These are phyloP conservation scores for Oryza australiensis DNA, from an alignment of 176 grass and related monocot genomes.

Conservation along the genomic window DNA sequence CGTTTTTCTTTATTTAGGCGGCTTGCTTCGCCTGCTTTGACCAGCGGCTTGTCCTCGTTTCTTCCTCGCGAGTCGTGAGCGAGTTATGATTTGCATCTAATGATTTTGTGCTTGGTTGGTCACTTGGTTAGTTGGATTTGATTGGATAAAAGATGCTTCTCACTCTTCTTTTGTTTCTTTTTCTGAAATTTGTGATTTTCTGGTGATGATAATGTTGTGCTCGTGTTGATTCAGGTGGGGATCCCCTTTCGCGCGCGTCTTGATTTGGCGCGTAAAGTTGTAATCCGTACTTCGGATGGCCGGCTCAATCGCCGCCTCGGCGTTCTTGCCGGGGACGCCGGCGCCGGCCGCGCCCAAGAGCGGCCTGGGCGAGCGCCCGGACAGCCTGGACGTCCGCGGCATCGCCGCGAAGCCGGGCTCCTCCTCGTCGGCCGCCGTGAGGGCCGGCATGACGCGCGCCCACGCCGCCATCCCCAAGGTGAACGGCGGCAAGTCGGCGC, in stretches of 20 bases:
- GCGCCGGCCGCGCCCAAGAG: constrained; percentile 33
- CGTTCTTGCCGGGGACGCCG: constrained; percentile 62
- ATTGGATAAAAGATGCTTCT: constrained; percentile 12
- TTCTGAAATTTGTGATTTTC: not conserved
- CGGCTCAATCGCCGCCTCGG: constrained; percentile 61
- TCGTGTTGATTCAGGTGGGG: constrained; percentile 20
- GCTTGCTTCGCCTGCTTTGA: constrained; percentile 19
- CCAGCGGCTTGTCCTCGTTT: not conserved
- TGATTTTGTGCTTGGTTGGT: not conserved
- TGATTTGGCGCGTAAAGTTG: not conserved
- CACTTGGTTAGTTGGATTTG: constrained; percentile 17
- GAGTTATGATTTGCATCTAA: not conserved
- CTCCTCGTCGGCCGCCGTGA: constrained; percentile 41
- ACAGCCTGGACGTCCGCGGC: constrained; percentile 54
- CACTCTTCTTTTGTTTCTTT: not conserved
- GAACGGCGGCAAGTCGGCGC: constrained; percentile 48
- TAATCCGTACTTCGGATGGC: constrained; percentile 44
- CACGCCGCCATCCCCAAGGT: constrained; percentile 76
- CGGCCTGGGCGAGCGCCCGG: constrained; percentile 38
- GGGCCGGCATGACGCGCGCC: constrained; percentile 48
- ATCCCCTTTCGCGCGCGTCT: constrained; percentile 3
- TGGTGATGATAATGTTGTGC: not conserved
- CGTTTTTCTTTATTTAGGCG: constrained; percentile 13
- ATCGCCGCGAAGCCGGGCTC: constrained; percentile 45
- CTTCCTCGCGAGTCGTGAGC: constrained; percentile 7